Evolutionary conservation across 768 basidiomycete genomes (phyloP), one percentile per base, ranked within the genome.

Genomic region (Rubroboletus pulcherrimus): DNA sequence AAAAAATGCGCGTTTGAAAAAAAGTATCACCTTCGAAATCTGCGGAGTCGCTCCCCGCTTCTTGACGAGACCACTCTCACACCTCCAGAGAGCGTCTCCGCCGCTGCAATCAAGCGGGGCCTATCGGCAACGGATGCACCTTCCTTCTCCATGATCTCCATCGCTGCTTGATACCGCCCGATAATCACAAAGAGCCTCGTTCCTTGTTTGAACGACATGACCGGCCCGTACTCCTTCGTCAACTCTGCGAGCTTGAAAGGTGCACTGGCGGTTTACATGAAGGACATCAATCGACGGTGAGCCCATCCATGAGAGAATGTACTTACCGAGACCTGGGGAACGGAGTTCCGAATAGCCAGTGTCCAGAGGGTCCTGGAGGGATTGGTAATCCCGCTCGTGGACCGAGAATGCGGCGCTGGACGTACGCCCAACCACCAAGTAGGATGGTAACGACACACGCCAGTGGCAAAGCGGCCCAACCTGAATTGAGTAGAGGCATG

Each of bases 131-230:
- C 3, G 5, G 54, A 57, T 2, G 38, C 54, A 19, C 54, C 56
- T 24, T 57, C 47, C 42, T 57, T 57, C 33, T 57, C 54, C 56
- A 57, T 56, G 31, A 57, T 49, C 24, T 57, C 56, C 54, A 57
- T 57, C 35, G 54, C 56, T 11, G 47, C 54, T 30, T 56, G 42
- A 7, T 57, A 49, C 21, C 56, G 42, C 8, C 56, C 56, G 2
- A 57, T 56, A 14, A 57, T 11, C 24, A 57, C 54, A 26, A 39
- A 57, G 10, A 45, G 12, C 19, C 48, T 49, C 14, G 54, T 26
- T 4, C 56, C 56, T 7, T 56, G 42, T 17, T 26, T 56, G 0
- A 57, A 11, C 14, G 56, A 56, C 5, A 56, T 45, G 5, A 57
- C 54, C 0, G 56, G 54, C 2, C 56, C 56, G 7, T 55, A 57